Base-by-base conservation (phyloP, 768 basidiomycete genomes). In the Termitomyces sp. region DNA sequence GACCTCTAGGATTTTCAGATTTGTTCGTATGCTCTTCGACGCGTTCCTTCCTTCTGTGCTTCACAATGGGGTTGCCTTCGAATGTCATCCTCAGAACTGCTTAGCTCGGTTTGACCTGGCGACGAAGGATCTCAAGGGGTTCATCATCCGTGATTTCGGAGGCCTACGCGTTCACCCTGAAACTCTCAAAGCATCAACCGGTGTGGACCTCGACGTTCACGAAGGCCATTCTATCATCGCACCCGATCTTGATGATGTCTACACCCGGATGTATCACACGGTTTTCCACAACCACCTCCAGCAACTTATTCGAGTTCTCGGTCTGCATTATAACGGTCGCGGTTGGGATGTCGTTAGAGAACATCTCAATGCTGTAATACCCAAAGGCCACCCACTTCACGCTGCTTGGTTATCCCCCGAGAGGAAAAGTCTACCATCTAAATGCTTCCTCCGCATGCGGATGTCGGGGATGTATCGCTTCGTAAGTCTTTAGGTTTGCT, bases 51-150 rank as follows among this genome's bases (percentile, higher is more conserved):
- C 85, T 2, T 74, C 83, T 0, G 75, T 84, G 61, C 69, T 86
- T 4, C 65, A 78, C 57, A 82, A 86, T 60, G 83, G 84, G 7
- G 83, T 86, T 4, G 83, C 80, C 1, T 85, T 86, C 65, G 84
- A 86, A 67, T 81, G 79, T 53, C 85, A 86, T 66, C 82, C 82
- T 1, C 85, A 86, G 69, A 85, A 86, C 62, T 84, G 83, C 61
- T 72, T 86, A 8, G 83, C 83, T 7, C 78, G 83, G 1, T 85
- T 84, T 63, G 78, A 81, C 60, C 63, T 80, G 4, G 61, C 73
- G 28, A 80, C 83, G 4, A 80, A 81, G 57, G 78, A 80, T 55
- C 67, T 85, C 3, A 78, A 76, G 39, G 84, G 83, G 0, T 85
- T 86, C 69, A 76, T 84, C 62, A 77, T 86, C 35, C 79, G 84